Base-by-base conservation (phyloP, 2,329 filamentous ascomycete species). In the Graphiopsis chlorocephala region DNA sequence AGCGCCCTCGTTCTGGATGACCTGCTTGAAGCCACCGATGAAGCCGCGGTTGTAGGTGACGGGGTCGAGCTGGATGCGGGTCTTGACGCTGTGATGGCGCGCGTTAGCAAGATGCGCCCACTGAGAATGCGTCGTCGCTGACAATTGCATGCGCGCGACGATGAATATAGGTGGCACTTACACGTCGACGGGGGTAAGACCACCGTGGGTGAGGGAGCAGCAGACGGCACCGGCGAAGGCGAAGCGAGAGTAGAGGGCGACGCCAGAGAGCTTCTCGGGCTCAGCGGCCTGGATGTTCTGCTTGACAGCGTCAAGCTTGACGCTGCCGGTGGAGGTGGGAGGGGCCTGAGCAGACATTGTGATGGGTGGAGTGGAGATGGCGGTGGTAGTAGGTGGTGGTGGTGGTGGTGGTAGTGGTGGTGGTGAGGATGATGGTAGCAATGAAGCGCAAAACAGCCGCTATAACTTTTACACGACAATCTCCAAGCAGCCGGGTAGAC, bases 151-250 rank as follows among this genome's bases (percentile, higher is more conserved):
- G 25, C 25, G 48, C 38, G 47, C 48, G 20, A 23, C 45, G 26
- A 12, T 12, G 25, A 10, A 42, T 10, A 56, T 52, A 33, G 47
- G 64, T 67, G 91, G 65, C 67, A 91, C 94, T 82, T 95, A 98
- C 94, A 99, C 95, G 91, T 99, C 95, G 81, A 99, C 93, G 78
- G 95, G 95, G 73, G 95, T 99, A 76, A 98, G 89, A 77, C 86
- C 90, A 82, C 94, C 95, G 88, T 99, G 95, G 78, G 95, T 99
- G 83, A 98, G 84, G 75, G 93, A 95, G 83, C 95, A 99, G 89
- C 95, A 97, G 85, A 98, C 84, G 75, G 95, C 95, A 83, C 95
- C 95, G 76, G 95, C 93, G 76, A 99, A 90, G 83, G 95, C 94
- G 85, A 97, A 97, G 82, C 92, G 88, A 75, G 92, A 91, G 89